These are phyloP conservation scores for Ogataea ramenticola DNA, from an alignment of 805 yeast species.

Conservation along the genomic window DNA sequence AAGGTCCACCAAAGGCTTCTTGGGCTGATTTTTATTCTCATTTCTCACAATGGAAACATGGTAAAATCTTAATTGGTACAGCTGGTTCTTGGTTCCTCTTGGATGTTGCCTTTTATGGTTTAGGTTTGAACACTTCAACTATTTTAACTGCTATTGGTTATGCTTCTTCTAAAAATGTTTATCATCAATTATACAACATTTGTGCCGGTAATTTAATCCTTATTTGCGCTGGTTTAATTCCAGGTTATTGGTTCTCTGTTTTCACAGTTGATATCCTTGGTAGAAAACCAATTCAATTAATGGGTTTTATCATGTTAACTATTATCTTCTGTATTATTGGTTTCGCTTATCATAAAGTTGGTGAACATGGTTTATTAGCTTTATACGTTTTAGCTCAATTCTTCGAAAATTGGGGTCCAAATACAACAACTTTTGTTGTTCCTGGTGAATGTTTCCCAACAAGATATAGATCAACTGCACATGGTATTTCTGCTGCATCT, in stretches of 20 bases:
- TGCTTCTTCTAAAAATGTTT: slow-evolving; percentile 65
- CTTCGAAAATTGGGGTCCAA: slow-evolving; percentile 90
- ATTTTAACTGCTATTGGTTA: slow-evolving; percentile 81
- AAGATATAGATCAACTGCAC: slow-evolving; percentile 92
- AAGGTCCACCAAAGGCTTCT: slow-evolving; percentile 75
- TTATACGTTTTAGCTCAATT: slow-evolving; percentile 77
- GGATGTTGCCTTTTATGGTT: slow-evolving; percentile 88
- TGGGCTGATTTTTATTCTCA: slow-evolving; percentile 63
- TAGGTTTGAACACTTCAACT: slow-evolving; percentile 73
- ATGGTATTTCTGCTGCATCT: slow-evolving; percentile 87
- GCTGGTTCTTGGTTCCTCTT: slow-evolving; percentile 88
- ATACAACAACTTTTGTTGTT: slow-evolving; percentile 82
- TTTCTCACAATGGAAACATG: slow-evolving; percentile 81
- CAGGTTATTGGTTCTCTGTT: slow-evolving; percentile 86
- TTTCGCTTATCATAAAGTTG: slow-evolving; percentile 69
- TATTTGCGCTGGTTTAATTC: slow-evolving; percentile 91
- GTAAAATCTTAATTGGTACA: slow-evolving; percentile 78
- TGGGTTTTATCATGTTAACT: slow-evolving; percentile 70
- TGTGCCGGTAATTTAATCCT: slow-evolving; percentile 91
- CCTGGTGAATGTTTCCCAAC: slow-evolving; percentile 95
- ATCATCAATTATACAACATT: slow-evolving; percentile 61
- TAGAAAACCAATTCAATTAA: slow-evolving; percentile 75
- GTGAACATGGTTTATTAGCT: slow-evolving; percentile 63
- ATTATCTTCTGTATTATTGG: slow-evolving; percentile 72
- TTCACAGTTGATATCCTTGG: slow-evolving; percentile 78